Evolutionary conservation across 2,329 filamentous ascomycete species (phyloP).

Genomic region (Epichloe amarillans): DNA sequence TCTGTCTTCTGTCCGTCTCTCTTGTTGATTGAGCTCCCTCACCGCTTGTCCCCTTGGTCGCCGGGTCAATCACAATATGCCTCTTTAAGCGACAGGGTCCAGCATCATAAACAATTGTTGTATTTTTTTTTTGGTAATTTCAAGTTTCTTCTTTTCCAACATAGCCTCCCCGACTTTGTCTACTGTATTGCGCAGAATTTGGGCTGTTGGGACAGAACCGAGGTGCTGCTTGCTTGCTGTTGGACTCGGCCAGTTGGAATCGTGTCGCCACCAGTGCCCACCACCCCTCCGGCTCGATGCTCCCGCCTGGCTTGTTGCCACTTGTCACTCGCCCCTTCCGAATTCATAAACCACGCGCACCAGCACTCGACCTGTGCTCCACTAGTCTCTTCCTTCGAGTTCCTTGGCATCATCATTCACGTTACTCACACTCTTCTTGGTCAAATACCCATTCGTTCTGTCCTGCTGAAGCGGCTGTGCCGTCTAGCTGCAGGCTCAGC

Average conservation of each 20-base stretch:
- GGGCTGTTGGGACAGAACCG: neutral
- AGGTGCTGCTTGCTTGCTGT: neutral
- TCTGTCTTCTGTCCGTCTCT: neutral
- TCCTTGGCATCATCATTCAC: neutral
- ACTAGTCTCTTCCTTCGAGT: neutral
- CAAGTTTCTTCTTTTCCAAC: neutral
- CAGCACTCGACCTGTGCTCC: neutral
- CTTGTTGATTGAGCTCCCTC: neutral
- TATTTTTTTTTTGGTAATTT: neutral
- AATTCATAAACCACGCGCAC: neutral
- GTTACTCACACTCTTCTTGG: neutral
- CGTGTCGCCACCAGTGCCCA: constrained; percentile 1
- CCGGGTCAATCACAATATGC: constrained; percentile 3
- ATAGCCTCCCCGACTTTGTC: neutral
- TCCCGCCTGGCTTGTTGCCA: neutral
- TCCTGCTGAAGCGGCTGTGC: neutral
- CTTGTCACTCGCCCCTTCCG: neutral
- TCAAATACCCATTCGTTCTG: neutral
- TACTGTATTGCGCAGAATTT: neutral
- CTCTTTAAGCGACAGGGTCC: neutral
- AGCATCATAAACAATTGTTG: constrained; percentile 3
- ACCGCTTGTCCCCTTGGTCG: constrained; percentile 4
- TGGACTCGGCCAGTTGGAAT: neutral
- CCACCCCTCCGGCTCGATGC: neutral
- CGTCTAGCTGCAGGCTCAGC: neutral